Evolutionary conservation across 257 asterid genomes (phyloP), one percentile per base, ranked within the genome.

Genomic region (Fraxinus excelsior): DNA sequence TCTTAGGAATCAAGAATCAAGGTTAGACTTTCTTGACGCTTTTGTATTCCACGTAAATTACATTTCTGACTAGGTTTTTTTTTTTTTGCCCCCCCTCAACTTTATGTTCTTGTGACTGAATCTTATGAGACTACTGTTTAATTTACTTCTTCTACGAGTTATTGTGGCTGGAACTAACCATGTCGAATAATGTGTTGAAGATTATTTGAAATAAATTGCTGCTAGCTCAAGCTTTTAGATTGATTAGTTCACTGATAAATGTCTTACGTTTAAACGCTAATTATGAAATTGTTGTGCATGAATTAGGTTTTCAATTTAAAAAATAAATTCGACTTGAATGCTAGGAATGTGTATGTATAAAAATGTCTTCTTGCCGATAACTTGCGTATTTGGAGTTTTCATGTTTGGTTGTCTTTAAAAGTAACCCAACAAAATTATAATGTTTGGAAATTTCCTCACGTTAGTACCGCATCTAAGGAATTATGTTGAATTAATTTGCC

Each of bases 41-140:
- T 74, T 67, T 76, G 83, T 67, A 25, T 72, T 40, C 79, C 71
- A 74, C 81, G 87, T 86, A 82, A 58, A 74, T 80, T 38, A 69
- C 83, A 64, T 68, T 35, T 21, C 34, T 79, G 80, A 53, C 28
- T 73, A 73, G 78, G 74, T 76, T 82, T 44, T 56, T 40, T 10
- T 40, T 38, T 8, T 38, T 38, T 38, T n/a, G n/a, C n/a, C 8
- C 8, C 11, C 12, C 12, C 11, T 7, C 3, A 62, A 21, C 9
- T 49, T 70, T 21, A 66, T 60, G 60, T 70, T 37, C n/a, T 5
- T 62, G 13, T 69, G 74, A 21, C 35, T 21, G 29, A 32, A 44
- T 62, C 67, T 66, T n/a, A 7, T 21, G 66, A n/a, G 29, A 58
- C 14, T 40, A 10, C 28, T 58, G 25, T 23, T 58, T n/a, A 58